A percentile compares a stretch with the other conserved stretches of the same genome.
Evolutionary conservation across 257 asterid genomes (phyloP).

Genomic region (Ocimum tenuiflorum): DNA sequence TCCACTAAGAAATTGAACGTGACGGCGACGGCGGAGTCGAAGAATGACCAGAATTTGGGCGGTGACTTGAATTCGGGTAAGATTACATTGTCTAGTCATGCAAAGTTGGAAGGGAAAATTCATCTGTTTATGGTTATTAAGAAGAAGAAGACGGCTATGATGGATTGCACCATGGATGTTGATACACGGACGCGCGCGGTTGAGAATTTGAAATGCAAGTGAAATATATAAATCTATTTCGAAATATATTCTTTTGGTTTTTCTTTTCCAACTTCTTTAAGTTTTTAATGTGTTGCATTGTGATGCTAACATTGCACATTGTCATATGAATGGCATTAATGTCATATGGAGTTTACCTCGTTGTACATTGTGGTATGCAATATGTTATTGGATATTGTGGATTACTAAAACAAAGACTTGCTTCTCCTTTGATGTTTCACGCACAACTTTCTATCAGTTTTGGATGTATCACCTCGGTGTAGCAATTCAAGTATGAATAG

Average conservation of each 20-base stretch:
- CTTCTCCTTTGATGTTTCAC: too few species aligned
- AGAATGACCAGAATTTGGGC: background rate
- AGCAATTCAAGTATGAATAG: too few species aligned
- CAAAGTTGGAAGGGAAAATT: conserved; percentile 18
- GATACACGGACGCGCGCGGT: conserved; percentile 13
- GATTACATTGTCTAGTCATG: conserved; percentile 14
- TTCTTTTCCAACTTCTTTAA: background rate
- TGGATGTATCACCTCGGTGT: too few species aligned
- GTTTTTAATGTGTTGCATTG: background rate
- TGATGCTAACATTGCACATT: too few species aligned
- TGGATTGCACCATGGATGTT: conserved; percentile 26
- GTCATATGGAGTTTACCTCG: too few species aligned
- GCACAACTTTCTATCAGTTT: too few species aligned
- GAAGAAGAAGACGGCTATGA: conserved; percentile 18
- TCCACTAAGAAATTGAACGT: conserved; percentile 12
- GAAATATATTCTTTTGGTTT: too few species aligned
- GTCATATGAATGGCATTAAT: too few species aligned
- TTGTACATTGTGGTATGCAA: too few species aligned
- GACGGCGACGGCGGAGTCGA: conserved; percentile 9
- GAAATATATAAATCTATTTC: background rate
- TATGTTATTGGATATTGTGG: too few species aligned
- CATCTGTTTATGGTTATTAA: conserved; percentile 8
- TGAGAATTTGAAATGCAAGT: conserved; percentile 18
- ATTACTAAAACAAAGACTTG: too few species aligned
- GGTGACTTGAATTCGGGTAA: conserved; percentile 19